Conservation (phyloP, 805 yeast species). For the Danielia reshetovae region DNA sequence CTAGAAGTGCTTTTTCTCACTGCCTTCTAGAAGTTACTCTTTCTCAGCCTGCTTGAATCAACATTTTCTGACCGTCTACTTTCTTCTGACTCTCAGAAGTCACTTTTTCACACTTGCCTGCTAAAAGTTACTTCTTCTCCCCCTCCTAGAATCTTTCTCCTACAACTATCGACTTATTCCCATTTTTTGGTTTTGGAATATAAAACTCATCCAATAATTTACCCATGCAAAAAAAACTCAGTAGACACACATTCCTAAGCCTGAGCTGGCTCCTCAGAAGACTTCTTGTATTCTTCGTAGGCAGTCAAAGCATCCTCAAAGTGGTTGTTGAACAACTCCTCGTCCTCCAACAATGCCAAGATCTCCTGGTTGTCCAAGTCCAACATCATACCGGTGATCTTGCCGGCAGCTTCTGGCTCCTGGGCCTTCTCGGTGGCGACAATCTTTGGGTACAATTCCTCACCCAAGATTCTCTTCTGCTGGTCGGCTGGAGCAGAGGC, state of each 20-base stretch:
- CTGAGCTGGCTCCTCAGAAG: slow-evolving; percentile 31
- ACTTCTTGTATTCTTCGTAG: slow-evolving; percentile 82
- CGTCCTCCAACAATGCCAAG: slow-evolving; percentile 83
- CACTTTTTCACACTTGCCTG: too few relatives aligned
- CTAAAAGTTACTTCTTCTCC: too few relatives aligned
- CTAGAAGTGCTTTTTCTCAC: too few relatives aligned
- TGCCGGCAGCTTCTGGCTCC: slow-evolving; percentile 95
- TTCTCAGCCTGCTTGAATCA: too few relatives aligned
- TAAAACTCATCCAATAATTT: slow-evolving; percentile 21
- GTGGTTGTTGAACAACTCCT: slow-evolving; percentile 82
- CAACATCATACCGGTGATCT: slow-evolving; percentile 97
- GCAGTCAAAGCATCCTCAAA: slow-evolving; percentile 94
- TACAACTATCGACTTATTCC: too few relatives aligned
- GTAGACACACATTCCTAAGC: slow-evolving; percentile 15
- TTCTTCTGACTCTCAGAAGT: too few relatives aligned
- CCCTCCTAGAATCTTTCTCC: too few relatives aligned
- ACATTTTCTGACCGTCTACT: too few relatives aligned
- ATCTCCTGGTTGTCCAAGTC: slow-evolving; percentile 93
- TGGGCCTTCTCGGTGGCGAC: slow-evolving; percentile 80
- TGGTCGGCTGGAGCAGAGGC: slow-evolving; percentile 75
- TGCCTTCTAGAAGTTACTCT: too few relatives aligned
- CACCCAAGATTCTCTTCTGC: slow-evolving; percentile 97
- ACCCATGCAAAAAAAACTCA: slow-evolving; percentile 21
- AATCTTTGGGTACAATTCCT: slow-evolving; percentile 92
- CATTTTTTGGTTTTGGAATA: slow-evolving; percentile 21